These are phyloP conservation scores for Actinomucor elegans DNA, from an alignment of 371 early-diverging fungal species.

Conservation along the genomic window DNA sequence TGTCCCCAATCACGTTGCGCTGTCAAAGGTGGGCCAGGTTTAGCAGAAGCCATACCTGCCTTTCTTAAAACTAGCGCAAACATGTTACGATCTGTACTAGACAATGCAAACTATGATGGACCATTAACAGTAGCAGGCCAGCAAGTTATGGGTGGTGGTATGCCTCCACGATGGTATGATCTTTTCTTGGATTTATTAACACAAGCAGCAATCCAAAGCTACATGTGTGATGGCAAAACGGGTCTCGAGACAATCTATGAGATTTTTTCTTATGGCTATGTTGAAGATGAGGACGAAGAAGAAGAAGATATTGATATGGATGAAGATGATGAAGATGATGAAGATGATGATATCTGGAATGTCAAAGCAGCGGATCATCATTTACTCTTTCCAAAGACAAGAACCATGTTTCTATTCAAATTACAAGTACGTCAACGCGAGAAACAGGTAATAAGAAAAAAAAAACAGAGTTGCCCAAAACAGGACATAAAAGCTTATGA, in stretches of 20 bases:
- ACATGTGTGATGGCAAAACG: constrained; percentile 53
- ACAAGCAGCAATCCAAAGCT: constrained; percentile 61
- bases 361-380: constrained; percentile 52
- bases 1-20: constrained; percentile 5
- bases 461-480: too few relatives aligned
- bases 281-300: constrained; percentile 48
- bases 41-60: constrained; percentile 56
- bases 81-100: constrained; percentile 43
- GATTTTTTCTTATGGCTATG: constrained; percentile 60
- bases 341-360: constrained; percentile 37
- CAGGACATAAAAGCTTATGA: background rate
- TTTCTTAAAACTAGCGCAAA: constrained; percentile 60
- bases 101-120: constrained; percentile 21
- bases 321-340: constrained; percentile 23
- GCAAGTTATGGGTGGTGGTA: constrained; percentile 54
- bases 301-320: constrained; percentile 21
- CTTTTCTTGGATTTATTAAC: constrained; percentile 60
- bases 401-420: constrained; percentile 51
- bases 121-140: constrained; percentile 46
- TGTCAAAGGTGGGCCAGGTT: constrained; percentile 22
- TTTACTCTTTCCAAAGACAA: constrained; percentile 49
- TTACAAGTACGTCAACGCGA: constrained; percentile 47
- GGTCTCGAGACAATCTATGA: constrained; percentile 56
- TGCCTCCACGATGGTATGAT: constrained; percentile 60
- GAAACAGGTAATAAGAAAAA: constrained; percentile 54